These are phyloP conservation scores for Xerocomellus amylosporus DNA, from an alignment of 768 basidiomycete genomes.

Conservation along the genomic window DNA sequence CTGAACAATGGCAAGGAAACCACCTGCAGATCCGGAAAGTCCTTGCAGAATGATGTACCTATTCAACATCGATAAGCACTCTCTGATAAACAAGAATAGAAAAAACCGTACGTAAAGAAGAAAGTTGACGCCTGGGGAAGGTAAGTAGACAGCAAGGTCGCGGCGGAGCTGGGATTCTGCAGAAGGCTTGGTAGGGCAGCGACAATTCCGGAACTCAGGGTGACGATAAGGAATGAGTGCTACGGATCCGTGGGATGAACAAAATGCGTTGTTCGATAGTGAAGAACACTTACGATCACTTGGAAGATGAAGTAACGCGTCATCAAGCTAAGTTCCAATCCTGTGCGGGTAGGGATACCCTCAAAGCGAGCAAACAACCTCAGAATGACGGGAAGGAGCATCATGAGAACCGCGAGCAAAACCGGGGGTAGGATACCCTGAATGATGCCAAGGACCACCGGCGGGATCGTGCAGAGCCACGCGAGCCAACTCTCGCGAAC, in stretches of 20 bases:
- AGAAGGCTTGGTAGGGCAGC: constrained; percentile 61
- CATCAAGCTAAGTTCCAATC: constrained; percentile 89
- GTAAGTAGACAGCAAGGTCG: constrained; percentile 69
- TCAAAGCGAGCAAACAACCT: constrained; percentile 80
- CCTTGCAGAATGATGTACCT: constrained; percentile 81
- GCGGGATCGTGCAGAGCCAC: constrained; percentile 78
- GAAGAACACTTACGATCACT: constrained; percentile 64
- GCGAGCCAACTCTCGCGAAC: constrained; percentile 62
- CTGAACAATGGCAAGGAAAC: constrained; percentile 75
- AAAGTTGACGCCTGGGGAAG: constrained; percentile 84
- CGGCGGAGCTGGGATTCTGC: constrained; percentile 65
- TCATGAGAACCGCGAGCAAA: constrained; percentile 85
- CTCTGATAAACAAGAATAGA: not conserved
- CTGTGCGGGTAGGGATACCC: constrained; percentile 83
- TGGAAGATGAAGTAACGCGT: constrained; percentile 89
- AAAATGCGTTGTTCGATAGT: not conserved
- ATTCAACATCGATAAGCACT: not conserved
- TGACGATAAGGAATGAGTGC: constrained; percentile 93
- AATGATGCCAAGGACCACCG: constrained; percentile 73
- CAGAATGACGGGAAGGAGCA: constrained; percentile 82
- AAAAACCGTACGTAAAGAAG: constrained; percentile 69
- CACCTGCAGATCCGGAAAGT: constrained; percentile 72
- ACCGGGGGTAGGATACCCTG: constrained; percentile 87
- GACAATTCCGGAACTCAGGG: constrained; percentile 80
- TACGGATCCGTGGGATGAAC: constrained; percentile 30